These are phyloP conservation scores for Glaciozyma antarctica DNA, from an alignment of 768 basidiomycete species.

Conservation along the genomic window DNA sequence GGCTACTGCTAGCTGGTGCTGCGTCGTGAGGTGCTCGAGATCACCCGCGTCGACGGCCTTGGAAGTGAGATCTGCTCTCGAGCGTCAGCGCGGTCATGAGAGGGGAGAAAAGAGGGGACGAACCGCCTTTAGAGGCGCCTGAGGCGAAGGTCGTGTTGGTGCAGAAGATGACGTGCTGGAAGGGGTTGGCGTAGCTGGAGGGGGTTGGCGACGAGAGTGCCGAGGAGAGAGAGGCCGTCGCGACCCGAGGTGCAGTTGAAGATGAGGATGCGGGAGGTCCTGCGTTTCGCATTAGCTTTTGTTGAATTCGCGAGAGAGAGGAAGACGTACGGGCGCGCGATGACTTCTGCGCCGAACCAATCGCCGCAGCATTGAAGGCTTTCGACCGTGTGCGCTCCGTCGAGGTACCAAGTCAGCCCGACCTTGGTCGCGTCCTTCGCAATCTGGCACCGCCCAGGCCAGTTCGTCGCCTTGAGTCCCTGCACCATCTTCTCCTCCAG, in stretches of 20 bases:
- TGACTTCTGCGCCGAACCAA: slow-evolving; percentile 59
- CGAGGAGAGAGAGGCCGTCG: slow-evolving; percentile 63
- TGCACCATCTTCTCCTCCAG: slow-evolving; percentile 51
- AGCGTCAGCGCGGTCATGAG: background rate
- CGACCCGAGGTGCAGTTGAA: slow-evolving; percentile 95
- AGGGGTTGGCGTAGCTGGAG: slow-evolving; percentile 38
- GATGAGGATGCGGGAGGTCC: slow-evolving; percentile 48
- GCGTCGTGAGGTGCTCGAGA: slow-evolving; percentile 58
- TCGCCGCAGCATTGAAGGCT: slow-evolving; percentile 75
- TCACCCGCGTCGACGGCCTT: slow-evolving; percentile 56
- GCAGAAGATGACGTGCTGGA: slow-evolving; percentile 80
- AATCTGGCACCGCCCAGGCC: slow-evolving; percentile 93
- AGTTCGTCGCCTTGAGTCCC: slow-evolving; percentile 61
- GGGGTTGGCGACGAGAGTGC: slow-evolving; percentile 49
- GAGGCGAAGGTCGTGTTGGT: slow-evolving; percentile 89
- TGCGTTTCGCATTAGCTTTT: background rate
- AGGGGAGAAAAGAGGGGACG: slow-evolving; percentile 32
- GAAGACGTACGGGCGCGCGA: slow-evolving; percentile 22
- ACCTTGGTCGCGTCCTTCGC: slow-evolving; percentile 53
- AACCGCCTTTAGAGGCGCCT: slow-evolving; percentile 84
- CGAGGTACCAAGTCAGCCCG: slow-evolving; percentile 71
- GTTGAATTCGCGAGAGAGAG: slow-evolving; percentile 2
- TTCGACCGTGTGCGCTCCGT: slow-evolving; percentile 91
- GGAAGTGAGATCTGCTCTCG: slow-evolving; percentile 58
- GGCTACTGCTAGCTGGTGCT: slow-evolving; percentile 62